Percentiles rank a stretch among this genome's conserved stretches.
Conservation (phyloP, 352 stramenopile species). For the Phytophthora sp. region DNA sequence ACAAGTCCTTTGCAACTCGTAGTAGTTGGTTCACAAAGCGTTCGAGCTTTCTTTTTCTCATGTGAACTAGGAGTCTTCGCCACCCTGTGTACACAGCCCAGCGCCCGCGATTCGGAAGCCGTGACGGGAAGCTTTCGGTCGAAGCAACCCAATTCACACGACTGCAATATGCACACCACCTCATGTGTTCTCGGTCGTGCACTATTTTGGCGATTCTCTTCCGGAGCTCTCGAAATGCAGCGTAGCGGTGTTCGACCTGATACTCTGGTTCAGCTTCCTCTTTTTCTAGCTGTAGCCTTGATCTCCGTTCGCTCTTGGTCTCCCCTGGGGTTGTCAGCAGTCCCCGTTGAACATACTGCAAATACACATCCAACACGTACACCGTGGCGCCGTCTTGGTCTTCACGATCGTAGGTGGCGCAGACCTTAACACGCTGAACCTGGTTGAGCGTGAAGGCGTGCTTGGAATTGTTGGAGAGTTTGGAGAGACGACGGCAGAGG, state of each 20-base stretch:
- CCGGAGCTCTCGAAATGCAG: constrained; percentile 55
- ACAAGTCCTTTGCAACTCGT: constrained; percentile 45
- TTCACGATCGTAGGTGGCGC: constrained; percentile 38
- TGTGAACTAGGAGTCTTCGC: constrained; percentile 25
- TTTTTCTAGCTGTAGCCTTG: constrained; percentile 27
- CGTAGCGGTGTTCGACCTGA: constrained; percentile 66
- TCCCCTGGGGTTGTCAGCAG: constrained; percentile 39
- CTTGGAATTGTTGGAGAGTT: constrained; percentile 59
- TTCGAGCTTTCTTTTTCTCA: constrained; percentile 39
- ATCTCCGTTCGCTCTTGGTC: constrained; percentile 24
- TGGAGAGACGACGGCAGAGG: constrained; percentile 37
- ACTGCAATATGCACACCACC: constrained; percentile 62
- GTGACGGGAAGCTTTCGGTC: constrained; percentile 48
- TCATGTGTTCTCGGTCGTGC: constrained; percentile 40
- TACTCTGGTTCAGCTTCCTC: constrained; percentile 37
- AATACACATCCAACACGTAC: constrained; percentile 60
- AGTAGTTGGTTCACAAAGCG: constrained; percentile 56
- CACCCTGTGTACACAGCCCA: constrained; percentile 25
- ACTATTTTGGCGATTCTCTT: constrained; percentile 35
- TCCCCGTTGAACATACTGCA: constrained; percentile 55
- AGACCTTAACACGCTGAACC: constrained; percentile 56
- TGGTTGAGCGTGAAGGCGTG: constrained; percentile 67
- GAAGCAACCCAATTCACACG: constrained; percentile 48
- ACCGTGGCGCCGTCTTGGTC: constrained; percentile 46
- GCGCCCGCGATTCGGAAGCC: constrained; percentile 29